A percentile compares a stretch with the other conserved stretches of the same genome.
Conservation (phyloP, 106 monocot genomes). For the Dactylorhiza incarnata region DNA sequence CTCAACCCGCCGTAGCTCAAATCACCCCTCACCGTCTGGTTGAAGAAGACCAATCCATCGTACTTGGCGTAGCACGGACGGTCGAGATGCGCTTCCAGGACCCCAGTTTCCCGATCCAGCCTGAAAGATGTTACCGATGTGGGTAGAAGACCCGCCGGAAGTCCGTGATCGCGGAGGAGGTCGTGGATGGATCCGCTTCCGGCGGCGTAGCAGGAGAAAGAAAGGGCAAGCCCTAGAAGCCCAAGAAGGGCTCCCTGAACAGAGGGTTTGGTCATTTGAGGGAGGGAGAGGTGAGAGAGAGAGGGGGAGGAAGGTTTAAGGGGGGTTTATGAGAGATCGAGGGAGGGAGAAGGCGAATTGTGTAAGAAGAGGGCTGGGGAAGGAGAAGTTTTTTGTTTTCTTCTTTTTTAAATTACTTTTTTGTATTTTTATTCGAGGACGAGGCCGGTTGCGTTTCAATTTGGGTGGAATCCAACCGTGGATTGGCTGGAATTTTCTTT, state of each 20-base stretch:
- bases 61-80: conserved; percentile 42
- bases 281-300: not conserved
- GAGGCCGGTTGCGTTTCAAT: not conserved
- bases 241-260: not conserved
- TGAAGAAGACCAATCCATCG: conserved; percentile 46
- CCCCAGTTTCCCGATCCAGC: conserved; percentile 26
- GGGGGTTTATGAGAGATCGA: not conserved
- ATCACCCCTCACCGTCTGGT: conserved; percentile 34
- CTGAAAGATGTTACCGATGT: conserved; percentile 25
- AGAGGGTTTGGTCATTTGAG: not conserved
- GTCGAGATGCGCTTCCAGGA: conserved; percentile 35
- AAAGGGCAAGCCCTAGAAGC: not conserved
- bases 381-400: not conserved
- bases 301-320: not conserved
- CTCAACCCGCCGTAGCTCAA: conserved; percentile 49
- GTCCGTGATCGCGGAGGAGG: conserved; percentile 43
- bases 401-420: too few species aligned
- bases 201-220: not conserved
- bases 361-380: not conserved
- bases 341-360: not conserved
- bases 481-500: not conserved
- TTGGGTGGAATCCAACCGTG: not conserved
- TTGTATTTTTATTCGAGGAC: not conserved
- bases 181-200: conserved; percentile 26
- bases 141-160: conserved; percentile 50